These are phyloP conservation scores for Grosmannia penicillata DNA, from an alignment of 2,329 filamentous ascomycete species.

Conservation along the genomic window DNA sequence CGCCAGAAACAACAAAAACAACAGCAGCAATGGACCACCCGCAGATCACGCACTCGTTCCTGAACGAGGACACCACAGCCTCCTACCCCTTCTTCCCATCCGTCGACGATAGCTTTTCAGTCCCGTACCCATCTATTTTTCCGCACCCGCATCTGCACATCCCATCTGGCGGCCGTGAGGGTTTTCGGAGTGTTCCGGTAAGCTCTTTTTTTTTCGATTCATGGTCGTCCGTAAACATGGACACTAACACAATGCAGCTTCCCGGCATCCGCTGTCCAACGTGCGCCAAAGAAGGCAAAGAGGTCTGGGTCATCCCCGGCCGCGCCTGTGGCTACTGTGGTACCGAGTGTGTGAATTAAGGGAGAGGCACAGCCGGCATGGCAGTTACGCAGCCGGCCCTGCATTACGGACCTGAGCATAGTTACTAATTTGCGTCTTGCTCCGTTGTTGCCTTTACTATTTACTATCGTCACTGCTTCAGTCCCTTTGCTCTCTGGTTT, in stretches of 20 bases:
- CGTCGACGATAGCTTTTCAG: not conserved
- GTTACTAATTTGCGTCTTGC: constrained; percentile 2
- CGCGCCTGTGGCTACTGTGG: constrained; percentile 14
- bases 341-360: constrained; percentile 10
- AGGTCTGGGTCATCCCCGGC: constrained; percentile 14
- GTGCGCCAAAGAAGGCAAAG: constrained; percentile 11
- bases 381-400: too few relatives aligned
- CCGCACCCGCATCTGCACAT: constrained; percentile 2
- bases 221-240: not conserved
- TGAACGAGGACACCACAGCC: constrained; percentile 3
- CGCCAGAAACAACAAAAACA: too few relatives aligned
- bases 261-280: constrained; percentile 13
- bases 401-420: too few relatives aligned
- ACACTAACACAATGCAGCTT: constrained; percentile 7
- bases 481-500: not conserved
- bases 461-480: too few relatives aligned
- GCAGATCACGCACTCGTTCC: not conserved
- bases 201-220: not conserved
- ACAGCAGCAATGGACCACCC: not conserved
- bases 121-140: not conserved
- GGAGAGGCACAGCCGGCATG: not conserved
- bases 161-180: constrained; percentile 2
- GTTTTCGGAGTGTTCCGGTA: constrained; percentile 8
- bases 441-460: too few relatives aligned
- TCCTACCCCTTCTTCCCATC: not conserved